Base-by-base conservation (phyloP, 768 basidiomycete species). In the Leccinum uliginosum region DNA sequence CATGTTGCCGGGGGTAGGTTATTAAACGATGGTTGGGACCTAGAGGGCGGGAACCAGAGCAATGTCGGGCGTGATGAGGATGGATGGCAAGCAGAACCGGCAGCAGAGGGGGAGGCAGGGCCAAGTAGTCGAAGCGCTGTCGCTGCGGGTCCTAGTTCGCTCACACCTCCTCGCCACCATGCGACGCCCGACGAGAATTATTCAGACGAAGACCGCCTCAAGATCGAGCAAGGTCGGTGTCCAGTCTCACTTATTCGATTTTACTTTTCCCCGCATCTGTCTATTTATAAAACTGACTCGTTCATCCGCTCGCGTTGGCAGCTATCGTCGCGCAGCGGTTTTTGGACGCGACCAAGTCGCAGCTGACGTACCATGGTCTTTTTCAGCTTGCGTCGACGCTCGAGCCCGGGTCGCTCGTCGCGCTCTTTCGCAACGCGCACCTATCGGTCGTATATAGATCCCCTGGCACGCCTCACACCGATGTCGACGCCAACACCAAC, bases 391-490 rank as follows among this genome's bases (percentile, higher is more conserved):
- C 87, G 0, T 69, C 76, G 7, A 63, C 70, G 3, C 65, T 82
- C 30, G 54, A 71, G 14, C 75, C 78, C 0, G 79, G 83, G 3
- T 76, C 83, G 2, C 82, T 94, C 54, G 86, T 88, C n/a, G 93
- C 93, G 1, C 82, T 95, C 59, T 96, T 94, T 78, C 84, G 94
- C 52, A 92, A 84, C 71, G 93, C 91, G 0, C 94, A 96, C 67
- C 83, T 97, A 14, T 87, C 88, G 0, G 93, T 96, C 9, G 76
- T 97, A 2, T 89, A 93, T 76, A 91, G 87, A 57, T 72, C 76
- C 57, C 51, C 50, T 0, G 65, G 66, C 45, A n/a, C 9, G 12
- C 5, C 34, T 17, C 0, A 17, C 35, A 35, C 26, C 19, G 5
- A 38, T 19, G 17, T 3, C 7, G 7, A 29, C 21, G 12, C 11